These are phyloP conservation scores for Francoa sonchifolia DNA, from an alignment of 441 rosid genomes.

Conservation along the genomic window DNA sequence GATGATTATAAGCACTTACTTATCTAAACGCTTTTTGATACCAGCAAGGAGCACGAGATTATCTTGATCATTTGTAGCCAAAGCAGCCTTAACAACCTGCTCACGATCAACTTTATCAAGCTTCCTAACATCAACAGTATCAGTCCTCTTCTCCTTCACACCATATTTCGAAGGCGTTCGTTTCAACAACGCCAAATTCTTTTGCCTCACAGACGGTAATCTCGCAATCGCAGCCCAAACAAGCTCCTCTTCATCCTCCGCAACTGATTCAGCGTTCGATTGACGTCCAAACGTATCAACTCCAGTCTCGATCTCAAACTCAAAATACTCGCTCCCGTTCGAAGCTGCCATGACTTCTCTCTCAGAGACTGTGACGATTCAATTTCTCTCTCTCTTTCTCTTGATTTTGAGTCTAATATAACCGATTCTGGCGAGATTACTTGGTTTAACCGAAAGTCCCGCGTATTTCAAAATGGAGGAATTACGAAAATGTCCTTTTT, in stretches of 20 bases:
- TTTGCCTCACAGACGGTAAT: conserved; percentile 52
- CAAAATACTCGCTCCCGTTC: conserved; percentile 72
- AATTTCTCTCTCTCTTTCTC: conserved; percentile 3
- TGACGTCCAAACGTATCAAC: conserved; percentile 43
- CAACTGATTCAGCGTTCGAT: conserved; percentile 52
- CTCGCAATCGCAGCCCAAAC: conserved; percentile 69
- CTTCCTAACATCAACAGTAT: conserved; percentile 58
- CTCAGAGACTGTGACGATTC: too few species aligned
- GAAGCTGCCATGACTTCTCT: conserved; percentile 36
- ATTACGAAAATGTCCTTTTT: too few species aligned
- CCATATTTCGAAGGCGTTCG: conserved; percentile 23
- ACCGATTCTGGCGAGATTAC: too few species aligned
- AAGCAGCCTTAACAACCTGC: conserved; percentile 61
- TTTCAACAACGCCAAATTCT: conserved; percentile 31
- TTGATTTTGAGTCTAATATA: not conserved
- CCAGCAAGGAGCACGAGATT: conserved; percentile 53
- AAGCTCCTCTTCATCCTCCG: conserved; percentile 68
- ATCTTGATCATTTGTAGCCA: conserved; percentile 80
- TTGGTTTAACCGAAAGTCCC: too few species aligned
- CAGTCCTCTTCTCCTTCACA: conserved; percentile 14
- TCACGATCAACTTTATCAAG: conserved; percentile 49
- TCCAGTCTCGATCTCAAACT: conserved; percentile 36
- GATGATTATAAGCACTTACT: conserved; percentile 17
- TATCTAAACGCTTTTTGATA: conserved; percentile 68
- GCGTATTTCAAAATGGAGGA: too few species aligned